Percentiles rank a stretch among this genome's conserved stretches.
phyloP scores from a whole-genome alignment of 2,329 filamentous ascomycete genomes.

The Talaromyces marneffei region DNA sequence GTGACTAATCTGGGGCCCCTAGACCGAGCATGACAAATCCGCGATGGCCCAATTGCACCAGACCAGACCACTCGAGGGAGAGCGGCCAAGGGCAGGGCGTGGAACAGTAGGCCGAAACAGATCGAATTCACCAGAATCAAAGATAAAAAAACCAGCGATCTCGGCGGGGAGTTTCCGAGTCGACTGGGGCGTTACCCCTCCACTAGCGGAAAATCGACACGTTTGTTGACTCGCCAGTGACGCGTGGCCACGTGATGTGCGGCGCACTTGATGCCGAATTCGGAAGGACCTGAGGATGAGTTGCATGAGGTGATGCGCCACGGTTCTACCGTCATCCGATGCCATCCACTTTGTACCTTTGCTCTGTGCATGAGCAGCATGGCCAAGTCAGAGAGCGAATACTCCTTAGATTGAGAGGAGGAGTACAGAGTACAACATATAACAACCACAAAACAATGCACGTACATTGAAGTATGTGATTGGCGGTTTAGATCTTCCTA shows the following conservation, averaged over 20 bases:
- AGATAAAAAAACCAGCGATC: background rate
- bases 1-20: slow-evolving; percentile 10
- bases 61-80: background rate
- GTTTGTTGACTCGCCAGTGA: background rate
- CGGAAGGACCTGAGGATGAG: background rate
- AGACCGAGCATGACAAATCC: slow-evolving; percentile 12
- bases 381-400: too few species aligned
- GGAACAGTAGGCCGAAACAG: background rate
- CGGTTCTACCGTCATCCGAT: too few species aligned
- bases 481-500: slow-evolving; percentile 13
- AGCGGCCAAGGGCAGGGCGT: too few species aligned
- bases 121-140: background rate
- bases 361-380: too few species aligned
- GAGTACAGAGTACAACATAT: too few species aligned
- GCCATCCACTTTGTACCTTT: too few species aligned
- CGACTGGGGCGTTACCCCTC: too few species aligned
- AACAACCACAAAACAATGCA: too few species aligned
- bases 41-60: background rate
- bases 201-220: background rate
- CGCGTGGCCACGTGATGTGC: slow-evolving; percentile 4
- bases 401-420: too few species aligned
- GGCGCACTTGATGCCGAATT: background rate
- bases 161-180: background rate
- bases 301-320: too few species aligned
- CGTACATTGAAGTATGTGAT: background rate